Conservation (phyloP, 768 basidiomycete species). For the Mycena belliarum region DNA sequence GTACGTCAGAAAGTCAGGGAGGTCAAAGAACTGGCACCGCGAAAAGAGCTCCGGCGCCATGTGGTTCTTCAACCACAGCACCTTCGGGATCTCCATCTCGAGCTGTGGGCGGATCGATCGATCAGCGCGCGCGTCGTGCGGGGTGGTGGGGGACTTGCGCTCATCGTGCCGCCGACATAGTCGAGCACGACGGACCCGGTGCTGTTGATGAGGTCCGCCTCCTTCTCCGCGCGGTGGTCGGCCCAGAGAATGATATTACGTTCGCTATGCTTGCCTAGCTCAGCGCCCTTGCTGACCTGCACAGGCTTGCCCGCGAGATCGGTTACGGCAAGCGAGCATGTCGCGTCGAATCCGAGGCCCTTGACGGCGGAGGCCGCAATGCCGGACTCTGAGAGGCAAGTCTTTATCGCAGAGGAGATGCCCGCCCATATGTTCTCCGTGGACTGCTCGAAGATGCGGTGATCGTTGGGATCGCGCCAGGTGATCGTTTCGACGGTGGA, state of each 20-base stretch:
- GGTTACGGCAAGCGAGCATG: slow-evolving; percentile 90
- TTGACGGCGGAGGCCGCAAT: slow-evolving; percentile 65
- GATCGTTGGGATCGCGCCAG: slow-evolving; percentile 81
- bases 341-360: slow-evolving; percentile 94
- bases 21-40: slow-evolving; percentile 81
- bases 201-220: slow-evolving; percentile 87
- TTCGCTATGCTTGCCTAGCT: slow-evolving; percentile 65
- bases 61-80: slow-evolving; percentile 92
- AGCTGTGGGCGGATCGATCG: slow-evolving; percentile 50
- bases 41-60: slow-evolving; percentile 75
- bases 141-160: slow-evolving; percentile 48
- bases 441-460: slow-evolving; percentile 96
- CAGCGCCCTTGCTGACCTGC: slow-evolving; percentile 66
- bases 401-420: slow-evolving; percentile 61
- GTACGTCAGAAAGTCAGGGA: slow-evolving; percentile 96
- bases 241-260: slow-evolving; percentile 95
- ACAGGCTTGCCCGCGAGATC: slow-evolving; percentile 75
- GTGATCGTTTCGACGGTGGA: slow-evolving; percentile 82
- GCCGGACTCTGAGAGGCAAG: slow-evolving; percentile 59
- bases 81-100: slow-evolving; percentile 98
- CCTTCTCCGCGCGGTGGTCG: slow-evolving; percentile 91
- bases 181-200: slow-evolving; percentile 85
- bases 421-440: slow-evolving; percentile 84
- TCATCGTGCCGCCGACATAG: slow-evolving; percentile 96
- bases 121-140: not conserved